Conservation (phyloP, 441 rosid species). For the Croton setiger region DNA sequence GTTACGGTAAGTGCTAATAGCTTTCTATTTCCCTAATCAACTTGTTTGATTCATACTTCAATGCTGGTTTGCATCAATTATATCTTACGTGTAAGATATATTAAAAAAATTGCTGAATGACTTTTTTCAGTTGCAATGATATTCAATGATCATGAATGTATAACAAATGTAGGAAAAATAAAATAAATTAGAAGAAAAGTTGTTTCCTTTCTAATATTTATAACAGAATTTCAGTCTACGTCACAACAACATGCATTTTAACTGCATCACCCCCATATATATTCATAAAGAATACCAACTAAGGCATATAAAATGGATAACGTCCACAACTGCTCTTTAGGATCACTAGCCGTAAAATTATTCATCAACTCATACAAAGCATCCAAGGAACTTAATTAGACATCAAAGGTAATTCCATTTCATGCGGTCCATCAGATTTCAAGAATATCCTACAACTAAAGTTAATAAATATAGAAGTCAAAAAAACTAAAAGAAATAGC, state of each 20-base stretch:
- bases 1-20: not conserved
- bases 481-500: not conserved
- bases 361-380: too few relatives aligned
- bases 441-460: not conserved
- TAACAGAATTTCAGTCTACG: too few relatives aligned
- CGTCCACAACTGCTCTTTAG: too few relatives aligned
- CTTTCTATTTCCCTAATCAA: not conserved
- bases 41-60: not conserved
- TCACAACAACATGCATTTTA: not conserved
- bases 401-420: not conserved
- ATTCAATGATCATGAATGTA: not conserved
- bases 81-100: not conserved
- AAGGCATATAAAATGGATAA: too few relatives aligned
- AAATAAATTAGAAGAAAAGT: not conserved
- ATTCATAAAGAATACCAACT: too few relatives aligned
- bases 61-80: not conserved
- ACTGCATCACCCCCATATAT: too few relatives aligned
- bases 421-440: not conserved
- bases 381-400: not conserved
- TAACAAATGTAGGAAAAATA: not conserved
- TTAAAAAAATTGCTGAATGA: not conserved
- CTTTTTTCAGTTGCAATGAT: not conserved
- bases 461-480: not conserved
- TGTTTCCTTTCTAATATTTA: not conserved
- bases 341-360: too few relatives aligned